A percentile compares a stretch with the other conserved stretches of the same genome.
These are phyloP conservation scores for Casuarina glauca DNA, from an alignment of 306 rosid species.

Conservation along the genomic window DNA sequence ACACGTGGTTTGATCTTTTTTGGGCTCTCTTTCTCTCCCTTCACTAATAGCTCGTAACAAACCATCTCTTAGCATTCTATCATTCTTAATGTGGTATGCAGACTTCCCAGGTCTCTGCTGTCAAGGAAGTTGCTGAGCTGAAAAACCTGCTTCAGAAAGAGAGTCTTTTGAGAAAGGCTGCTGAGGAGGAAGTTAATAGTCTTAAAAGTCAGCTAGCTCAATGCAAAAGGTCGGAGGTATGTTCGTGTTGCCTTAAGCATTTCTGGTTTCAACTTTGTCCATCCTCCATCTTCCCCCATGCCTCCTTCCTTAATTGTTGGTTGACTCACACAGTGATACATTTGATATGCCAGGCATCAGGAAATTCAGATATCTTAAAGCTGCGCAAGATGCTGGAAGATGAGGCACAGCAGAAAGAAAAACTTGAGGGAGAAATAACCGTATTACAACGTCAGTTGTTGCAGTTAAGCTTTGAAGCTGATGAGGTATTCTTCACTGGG, in stretches of 20 bases:
- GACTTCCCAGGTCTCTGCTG: constrained; percentile 38
- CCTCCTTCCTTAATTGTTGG: constrained; percentile 8
- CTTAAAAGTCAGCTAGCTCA: constrained; percentile 68
- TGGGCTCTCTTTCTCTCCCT: neutral
- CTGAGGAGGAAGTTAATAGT: constrained; percentile 74
- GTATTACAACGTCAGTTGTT: constrained; percentile 80
- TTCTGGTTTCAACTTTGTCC: constrained; percentile 22
- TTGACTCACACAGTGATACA: constrained; percentile 29
- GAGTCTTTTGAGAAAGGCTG: constrained; percentile 63
- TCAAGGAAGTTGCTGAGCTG: constrained; percentile 72
- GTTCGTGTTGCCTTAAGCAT: constrained; percentile 30
- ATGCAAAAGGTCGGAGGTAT: constrained; percentile 84
- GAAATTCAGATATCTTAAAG: constrained; percentile 68
- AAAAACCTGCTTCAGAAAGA: constrained; percentile 70
- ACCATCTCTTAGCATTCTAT: constrained; percentile 1
- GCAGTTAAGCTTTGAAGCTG: constrained; percentile 81
- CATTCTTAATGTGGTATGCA: constrained; percentile 9
- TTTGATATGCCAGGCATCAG: constrained; percentile 54
- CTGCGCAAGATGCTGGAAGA: constrained; percentile 71
- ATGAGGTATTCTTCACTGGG: constrained; percentile 54
- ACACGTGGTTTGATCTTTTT: neutral
- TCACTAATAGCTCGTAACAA: constrained; percentile 17
- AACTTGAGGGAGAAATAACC: constrained; percentile 87
- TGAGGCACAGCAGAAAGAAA: constrained; percentile 65
- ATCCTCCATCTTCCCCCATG: neutral